Evolutionary conservation across 73 alveolate genomes (phyloP).

Genomic region (Uronychia binucleata): DNA sequence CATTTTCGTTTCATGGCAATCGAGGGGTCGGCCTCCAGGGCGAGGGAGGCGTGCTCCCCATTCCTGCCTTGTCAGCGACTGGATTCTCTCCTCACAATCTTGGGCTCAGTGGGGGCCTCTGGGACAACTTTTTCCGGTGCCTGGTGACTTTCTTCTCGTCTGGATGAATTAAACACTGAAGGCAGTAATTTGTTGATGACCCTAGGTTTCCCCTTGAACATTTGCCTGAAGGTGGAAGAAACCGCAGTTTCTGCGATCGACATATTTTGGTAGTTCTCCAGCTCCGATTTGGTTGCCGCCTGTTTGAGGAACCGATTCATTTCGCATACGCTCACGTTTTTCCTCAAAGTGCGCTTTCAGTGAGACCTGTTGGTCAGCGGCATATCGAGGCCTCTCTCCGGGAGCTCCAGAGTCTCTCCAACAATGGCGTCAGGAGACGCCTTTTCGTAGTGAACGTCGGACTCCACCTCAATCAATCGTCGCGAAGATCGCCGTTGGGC

Average conservation of each 20-base stretch:
- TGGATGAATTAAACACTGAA: neutral
- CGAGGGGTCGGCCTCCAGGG: neutral
- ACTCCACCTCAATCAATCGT: neutral
- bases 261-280: neutral
- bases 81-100: neutral
- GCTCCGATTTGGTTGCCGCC: neutral
- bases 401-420: slow-evolving; percentile 2
- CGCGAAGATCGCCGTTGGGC: slow-evolving; percentile 3
- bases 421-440: neutral
- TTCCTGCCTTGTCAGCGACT: neutral
- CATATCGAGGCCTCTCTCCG: neutral
- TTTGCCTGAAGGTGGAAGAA: neutral
- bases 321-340: neutral
- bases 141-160: neutral
- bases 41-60: neutral
- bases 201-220: neutral
- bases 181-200: neutral
- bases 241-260: neutral
- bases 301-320: neutral
- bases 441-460: neutral
- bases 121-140: neutral
- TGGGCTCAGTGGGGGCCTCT: neutral
- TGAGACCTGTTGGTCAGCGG: neutral
- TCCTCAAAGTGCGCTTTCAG: neutral
- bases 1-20: neutral